These are phyloP conservation scores for Candida sphagnicola DNA, from an alignment of 805 yeast genomes.

Conservation along the genomic window DNA sequence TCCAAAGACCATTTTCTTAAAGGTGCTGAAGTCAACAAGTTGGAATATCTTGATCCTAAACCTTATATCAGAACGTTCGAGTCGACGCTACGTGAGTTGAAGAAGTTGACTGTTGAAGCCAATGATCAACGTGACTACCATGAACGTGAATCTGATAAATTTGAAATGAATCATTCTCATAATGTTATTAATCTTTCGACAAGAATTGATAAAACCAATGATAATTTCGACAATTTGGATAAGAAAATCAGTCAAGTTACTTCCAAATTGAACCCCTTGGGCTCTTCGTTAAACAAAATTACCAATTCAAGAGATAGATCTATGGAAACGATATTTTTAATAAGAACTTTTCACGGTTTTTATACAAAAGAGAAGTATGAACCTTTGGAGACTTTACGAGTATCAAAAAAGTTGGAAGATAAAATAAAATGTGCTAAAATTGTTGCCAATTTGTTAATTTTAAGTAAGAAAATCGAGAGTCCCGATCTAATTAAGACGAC, in stretches of 20 bases:
- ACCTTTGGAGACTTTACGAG: slow-evolving; percentile 57
- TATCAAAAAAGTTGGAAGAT: slow-evolving; percentile 45
- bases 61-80: slow-evolving; percentile 94
- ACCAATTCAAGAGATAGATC: slow-evolving; percentile 74
- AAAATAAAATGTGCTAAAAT: slow-evolving; percentile 65
- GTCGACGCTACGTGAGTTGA: slow-evolving; percentile 70
- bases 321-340: slow-evolving; percentile 63
- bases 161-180: slow-evolving; percentile 63
- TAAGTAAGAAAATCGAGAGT: slow-evolving; percentile 63
- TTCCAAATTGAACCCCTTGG: slow-evolving; percentile 61
- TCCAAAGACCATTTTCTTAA: slow-evolving; percentile 60
- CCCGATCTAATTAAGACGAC: slow-evolving; percentile 45
- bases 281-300: slow-evolving; percentile 61
- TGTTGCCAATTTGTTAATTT: slow-evolving; percentile 57
- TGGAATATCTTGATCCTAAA: slow-evolving; percentile 75
- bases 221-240: slow-evolving; percentile 50
- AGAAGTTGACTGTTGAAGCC: slow-evolving; percentile 57
- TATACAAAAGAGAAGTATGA: slow-evolving; percentile 50
- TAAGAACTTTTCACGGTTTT: slow-evolving; percentile 75
- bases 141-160: slow-evolving; percentile 53
- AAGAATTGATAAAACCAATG: slow-evolving; percentile 42
- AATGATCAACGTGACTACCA: slow-evolving; percentile 45
- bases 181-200: slow-evolving; percentile 56
- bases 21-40: slow-evolving; percentile 47
- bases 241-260: slow-evolving; percentile 52